phyloP scores from a whole-genome alignment of 140 eudicot species.

The Stevia rebaudiana region DNA sequence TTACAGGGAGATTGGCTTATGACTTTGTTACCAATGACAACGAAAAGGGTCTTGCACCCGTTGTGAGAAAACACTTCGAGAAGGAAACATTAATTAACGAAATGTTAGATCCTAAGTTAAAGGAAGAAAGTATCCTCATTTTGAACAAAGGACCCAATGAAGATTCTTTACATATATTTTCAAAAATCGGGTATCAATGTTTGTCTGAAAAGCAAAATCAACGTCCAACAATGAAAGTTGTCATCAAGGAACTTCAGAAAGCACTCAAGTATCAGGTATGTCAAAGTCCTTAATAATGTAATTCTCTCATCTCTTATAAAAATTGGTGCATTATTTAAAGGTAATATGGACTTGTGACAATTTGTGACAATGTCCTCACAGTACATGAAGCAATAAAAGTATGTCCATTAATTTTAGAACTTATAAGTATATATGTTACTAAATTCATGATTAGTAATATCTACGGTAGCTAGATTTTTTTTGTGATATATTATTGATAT shows the following conservation, averaged over 20 bases:
- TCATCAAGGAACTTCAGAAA: not conserved
- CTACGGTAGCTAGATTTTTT: too few species aligned
- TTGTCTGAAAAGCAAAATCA: not conserved
- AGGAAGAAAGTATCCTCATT: not conserved
- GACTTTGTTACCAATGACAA: not conserved
- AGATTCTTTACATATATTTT: not conserved
- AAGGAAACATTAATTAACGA: not conserved
- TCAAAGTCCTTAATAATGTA: not conserved
- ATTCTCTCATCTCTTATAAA: too few species aligned
- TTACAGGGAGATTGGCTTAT: not conserved
- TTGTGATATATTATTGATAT: too few species aligned
- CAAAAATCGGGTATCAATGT: not conserved
- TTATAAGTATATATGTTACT: too few species aligned
- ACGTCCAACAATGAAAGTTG: not conserved
- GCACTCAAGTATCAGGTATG: not conserved
- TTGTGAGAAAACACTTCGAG: not conserved
- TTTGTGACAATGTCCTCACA: too few species aligned
- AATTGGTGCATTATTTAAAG: too few species aligned
- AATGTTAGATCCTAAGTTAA: not conserved
- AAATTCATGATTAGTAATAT: too few species aligned
- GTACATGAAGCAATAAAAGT: too few species aligned
- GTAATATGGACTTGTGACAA: too few species aligned
- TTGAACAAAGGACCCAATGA: constrained; percentile 7
- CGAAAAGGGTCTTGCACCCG: constrained; percentile 1
- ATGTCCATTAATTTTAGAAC: too few species aligned